Percentiles rank a stretch among this genome's conserved stretches.
Evolutionary conservation across 768 basidiomycete genomes (phyloP).

Genomic region (Myochromella boudieri): DNA sequence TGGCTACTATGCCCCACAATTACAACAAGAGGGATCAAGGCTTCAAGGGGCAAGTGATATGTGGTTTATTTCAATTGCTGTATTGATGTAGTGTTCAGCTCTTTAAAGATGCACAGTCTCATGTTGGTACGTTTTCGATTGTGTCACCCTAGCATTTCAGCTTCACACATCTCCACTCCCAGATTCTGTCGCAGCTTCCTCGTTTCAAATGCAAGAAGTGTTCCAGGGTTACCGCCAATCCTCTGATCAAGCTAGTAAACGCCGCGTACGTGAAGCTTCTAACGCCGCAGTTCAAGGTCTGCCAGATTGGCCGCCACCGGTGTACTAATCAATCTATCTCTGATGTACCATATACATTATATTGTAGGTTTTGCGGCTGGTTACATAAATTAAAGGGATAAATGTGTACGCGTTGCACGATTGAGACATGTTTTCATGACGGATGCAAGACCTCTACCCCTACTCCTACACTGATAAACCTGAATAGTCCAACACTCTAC

Average conservation of each 20-base stretch:
- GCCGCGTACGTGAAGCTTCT: conserved; percentile 73
- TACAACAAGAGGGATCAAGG: conserved; percentile 55
- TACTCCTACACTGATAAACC: too few relatives aligned
- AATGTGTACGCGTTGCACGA: too few relatives aligned
- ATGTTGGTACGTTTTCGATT: conserved; percentile 41
- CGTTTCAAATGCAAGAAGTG: conserved; percentile 78
- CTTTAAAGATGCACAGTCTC: conserved; percentile 52
- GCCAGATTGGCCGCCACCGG: conserved; percentile 71
- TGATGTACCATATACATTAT: conserved; percentile 1
- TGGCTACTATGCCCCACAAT: conserved; percentile 44
- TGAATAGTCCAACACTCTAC: too few relatives aligned
- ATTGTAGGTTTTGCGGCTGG: too few relatives aligned
- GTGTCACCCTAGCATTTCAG: neutral
- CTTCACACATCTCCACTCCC: neutral
- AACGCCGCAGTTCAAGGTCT: conserved; percentile 71
- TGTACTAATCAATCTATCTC: conserved; percentile 23
- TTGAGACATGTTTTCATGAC: too few relatives aligned
- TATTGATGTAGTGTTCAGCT: conserved; percentile 34
- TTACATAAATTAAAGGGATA: too few relatives aligned
- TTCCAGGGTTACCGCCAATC: conserved; percentile 74
- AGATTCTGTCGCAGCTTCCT: conserved; percentile 69
- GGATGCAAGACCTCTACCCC: too few relatives aligned
- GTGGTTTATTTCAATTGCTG: conserved; percentile 5
- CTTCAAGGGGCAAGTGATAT: conserved; percentile 54
- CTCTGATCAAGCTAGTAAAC: conserved; percentile 66